Conservation (phyloP, 495 filamentous ascomycete genomes). For the Talaromyces ruber region DNA sequence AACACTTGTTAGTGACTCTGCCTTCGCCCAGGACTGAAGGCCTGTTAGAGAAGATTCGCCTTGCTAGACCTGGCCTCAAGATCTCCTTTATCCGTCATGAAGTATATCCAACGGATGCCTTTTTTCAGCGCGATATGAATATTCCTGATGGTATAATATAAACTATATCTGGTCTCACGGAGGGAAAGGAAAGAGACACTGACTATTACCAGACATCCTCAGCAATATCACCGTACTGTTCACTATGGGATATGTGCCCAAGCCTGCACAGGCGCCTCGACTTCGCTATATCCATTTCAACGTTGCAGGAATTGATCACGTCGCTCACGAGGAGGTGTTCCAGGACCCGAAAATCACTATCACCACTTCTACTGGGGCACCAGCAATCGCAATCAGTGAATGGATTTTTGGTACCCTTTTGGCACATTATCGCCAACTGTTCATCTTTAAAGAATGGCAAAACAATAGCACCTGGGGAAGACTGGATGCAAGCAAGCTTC, state of each 20-base stretch:
- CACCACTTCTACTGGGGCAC: constrained; percentile 67
- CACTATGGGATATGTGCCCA: constrained; percentile 36
- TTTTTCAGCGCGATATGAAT: background rate
- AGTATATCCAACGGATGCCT: background rate
- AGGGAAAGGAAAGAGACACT: background rate
- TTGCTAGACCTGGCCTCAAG: background rate
- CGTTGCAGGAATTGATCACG: constrained; percentile 66
- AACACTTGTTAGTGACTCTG: background rate
- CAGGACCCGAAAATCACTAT: constrained; percentile 55
- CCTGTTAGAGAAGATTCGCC: background rate
- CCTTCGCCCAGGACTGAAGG: background rate
- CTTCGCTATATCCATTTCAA: constrained; percentile 51
- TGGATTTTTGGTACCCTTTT: constrained; percentile 55
- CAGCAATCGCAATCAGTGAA: constrained; percentile 77
- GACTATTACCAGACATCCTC: background rate
- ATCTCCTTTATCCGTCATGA: background rate
- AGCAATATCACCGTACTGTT: constrained; percentile 19
- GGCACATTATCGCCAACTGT: constrained; percentile 45
- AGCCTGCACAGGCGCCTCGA: background rate
- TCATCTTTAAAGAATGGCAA: constrained; percentile 35
- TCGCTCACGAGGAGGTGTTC: constrained; percentile 53
- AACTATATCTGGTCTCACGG: background rate
- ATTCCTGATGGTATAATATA: background rate
- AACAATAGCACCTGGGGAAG: constrained; percentile 26
- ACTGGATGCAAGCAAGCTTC: constrained; percentile 3